A percentile compares a stretch with the other conserved stretches of the same genome.
phyloP scores from a whole-genome alignment of 225 moss, liverwort and hornwort species.

The Anthoceros angustus region DNA sequence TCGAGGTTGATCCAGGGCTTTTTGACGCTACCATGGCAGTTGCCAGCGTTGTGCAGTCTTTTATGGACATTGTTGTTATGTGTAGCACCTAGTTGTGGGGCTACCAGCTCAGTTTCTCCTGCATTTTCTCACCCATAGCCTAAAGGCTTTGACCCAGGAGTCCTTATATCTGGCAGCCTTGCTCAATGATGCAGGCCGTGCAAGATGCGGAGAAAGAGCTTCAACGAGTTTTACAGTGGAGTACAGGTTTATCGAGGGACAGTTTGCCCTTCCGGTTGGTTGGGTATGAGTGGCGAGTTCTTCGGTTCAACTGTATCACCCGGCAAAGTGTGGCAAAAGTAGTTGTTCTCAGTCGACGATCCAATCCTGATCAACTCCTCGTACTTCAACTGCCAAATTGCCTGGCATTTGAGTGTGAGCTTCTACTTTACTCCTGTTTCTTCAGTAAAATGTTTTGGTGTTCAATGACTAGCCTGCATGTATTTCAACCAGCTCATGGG shows the following conservation, averaged over 20 bases:
- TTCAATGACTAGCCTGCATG: not conserved
- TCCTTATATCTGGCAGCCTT: not conserved
- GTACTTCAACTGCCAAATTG: slow-evolving; percentile 79
- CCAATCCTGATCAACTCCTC: slow-evolving; percentile 26
- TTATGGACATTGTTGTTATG: not conserved
- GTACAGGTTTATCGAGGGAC: slow-evolving; percentile 5
- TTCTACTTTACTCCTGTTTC: slow-evolving; percentile 6
- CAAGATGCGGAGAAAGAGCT: slow-evolving; percentile 15
- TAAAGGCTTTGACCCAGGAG: too few relatives aligned
- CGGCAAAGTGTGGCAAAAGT: slow-evolving; percentile 96
- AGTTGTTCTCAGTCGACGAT: slow-evolving; percentile 31
- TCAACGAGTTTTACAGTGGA: slow-evolving; percentile 19
- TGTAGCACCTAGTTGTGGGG: too few relatives aligned
- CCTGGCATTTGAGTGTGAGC: slow-evolving; percentile 89
- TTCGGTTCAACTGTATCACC: slow-evolving; percentile 67
- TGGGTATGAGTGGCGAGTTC: slow-evolving; percentile 81
- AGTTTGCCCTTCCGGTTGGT: slow-evolving; percentile 23
- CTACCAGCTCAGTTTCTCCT: too few relatives aligned
- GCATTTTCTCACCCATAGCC: too few relatives aligned
- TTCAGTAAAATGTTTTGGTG: not conserved
- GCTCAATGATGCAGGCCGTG: not conserved
- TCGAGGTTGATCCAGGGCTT: not conserved
- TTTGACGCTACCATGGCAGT: not conserved
- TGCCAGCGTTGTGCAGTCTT: not conserved
- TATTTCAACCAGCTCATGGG: not conserved